Base-by-base conservation (phyloP, 148 eudicot species). In the Silene latifolia region DNA sequence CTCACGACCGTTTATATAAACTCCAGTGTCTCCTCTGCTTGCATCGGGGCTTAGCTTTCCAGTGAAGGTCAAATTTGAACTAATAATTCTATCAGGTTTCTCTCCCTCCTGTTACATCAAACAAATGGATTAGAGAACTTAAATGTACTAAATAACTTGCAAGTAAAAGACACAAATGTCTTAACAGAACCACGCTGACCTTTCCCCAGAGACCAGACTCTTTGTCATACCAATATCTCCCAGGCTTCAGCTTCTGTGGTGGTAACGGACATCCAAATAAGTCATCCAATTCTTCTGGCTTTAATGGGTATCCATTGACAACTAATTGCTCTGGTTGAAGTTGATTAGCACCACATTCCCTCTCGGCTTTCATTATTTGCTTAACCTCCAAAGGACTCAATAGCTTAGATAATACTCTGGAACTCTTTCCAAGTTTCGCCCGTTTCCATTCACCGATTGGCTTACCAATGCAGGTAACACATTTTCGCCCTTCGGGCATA, bases 401-500 rank as follows among this genome's bases (percentile, higher is more conserved):
- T 77, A 95, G 79, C 27, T 89, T 81, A 47, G 97, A 87, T 79
- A 95, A 74, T 32, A 95, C 87, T 83, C 96, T 82, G 13, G 98
- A 92, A 82, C 88, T 81, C 77, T 90, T 92, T 62, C 99, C 98
- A 60, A 95, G 84, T 73, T 81, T 89, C 20, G 80, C 63, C 72
- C 99, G 77, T 46, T 90, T 95, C 18, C 83, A 87, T 84, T 95
- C 99, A 73, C 89, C 93, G 71, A 95, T 90, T 6, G 93, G 87
- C 71, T 90, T 90, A 19, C 97, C 83, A 35, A 95, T 90, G 82
- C 99, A 95, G 56, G 96, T 87, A 74, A 95, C 99, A 83, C 99
- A 95, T 78, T 95, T 95, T 39, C 99, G 92, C 68, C 99, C 99
- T 75, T 95, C 99, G 2, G 99, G 99, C 99, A 95, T 95, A 1